These are phyloP conservation scores for Cystofilobasidium ferigula DNA, from an alignment of 768 basidiomycete species.

Conservation along the genomic window DNA sequence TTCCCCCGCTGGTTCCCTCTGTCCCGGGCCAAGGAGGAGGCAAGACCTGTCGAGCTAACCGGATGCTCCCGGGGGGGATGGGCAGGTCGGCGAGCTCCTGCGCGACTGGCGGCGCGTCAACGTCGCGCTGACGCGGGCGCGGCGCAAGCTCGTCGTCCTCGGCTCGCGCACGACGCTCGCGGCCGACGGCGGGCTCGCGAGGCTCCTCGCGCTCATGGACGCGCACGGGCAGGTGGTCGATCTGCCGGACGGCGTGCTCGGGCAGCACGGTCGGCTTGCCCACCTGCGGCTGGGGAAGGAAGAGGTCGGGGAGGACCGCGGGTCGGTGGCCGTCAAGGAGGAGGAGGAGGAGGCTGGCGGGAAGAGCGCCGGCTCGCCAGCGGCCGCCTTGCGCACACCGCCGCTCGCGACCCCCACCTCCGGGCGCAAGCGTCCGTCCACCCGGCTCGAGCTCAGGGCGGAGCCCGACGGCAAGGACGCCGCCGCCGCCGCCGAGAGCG, in stretches of 20 bases:
- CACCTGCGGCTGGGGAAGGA: background rate
- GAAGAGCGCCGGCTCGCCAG: too few species aligned
- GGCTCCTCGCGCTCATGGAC: conserved; percentile 72
- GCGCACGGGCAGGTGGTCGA: conserved; percentile 57
- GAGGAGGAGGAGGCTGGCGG: background rate
- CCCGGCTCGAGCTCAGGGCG: too few species aligned
- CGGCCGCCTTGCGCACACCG: too few species aligned
- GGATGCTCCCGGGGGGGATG: too few species aligned
- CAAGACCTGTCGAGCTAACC: background rate
- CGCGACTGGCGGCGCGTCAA: conserved; percentile 96
- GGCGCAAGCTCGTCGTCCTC: conserved; percentile 78
- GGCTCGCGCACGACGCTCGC: conserved; percentile 70
- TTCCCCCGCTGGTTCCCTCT: background rate
- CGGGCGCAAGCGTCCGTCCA: too few species aligned
- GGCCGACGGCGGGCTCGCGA: conserved; percentile 45
- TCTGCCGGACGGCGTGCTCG: conserved; percentile 42
- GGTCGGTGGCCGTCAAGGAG: background rate
- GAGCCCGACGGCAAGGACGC: background rate
- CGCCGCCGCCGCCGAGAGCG: background rate
- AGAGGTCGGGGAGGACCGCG: conserved; percentile 2
- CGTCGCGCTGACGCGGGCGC: conserved; percentile 88
- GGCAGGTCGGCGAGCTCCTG: conserved; percentile 76
- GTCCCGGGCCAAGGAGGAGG: background rate
- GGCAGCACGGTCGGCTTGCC: background rate
- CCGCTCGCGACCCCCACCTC: too few species aligned